phyloP scores from a whole-genome alignment of 2,329 filamentous ascomycete species.

The Fusarium pseudoanthophilum region DNA sequence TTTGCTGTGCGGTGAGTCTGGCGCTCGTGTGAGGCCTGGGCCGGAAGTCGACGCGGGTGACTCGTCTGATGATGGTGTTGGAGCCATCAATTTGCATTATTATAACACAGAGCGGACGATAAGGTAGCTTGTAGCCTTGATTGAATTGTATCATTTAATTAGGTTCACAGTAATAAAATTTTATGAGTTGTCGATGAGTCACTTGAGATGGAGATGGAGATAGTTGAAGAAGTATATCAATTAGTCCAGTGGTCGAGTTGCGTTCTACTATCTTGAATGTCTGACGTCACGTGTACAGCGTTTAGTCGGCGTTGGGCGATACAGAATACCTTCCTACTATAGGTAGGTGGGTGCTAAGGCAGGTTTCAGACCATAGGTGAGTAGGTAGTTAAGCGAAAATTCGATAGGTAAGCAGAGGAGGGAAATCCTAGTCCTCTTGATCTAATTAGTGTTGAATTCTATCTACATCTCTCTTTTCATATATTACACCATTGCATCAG shows the following conservation, averaged over 20 bases:
- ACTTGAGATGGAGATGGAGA: background rate
- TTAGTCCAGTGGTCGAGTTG: background rate
- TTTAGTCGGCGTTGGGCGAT: background rate
- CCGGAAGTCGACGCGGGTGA: constrained; percentile 42
- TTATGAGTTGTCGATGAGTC: background rate
- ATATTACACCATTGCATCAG: background rate
- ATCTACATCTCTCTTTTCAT: background rate
- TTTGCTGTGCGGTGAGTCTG: constrained; percentile 39
- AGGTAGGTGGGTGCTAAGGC: background rate
- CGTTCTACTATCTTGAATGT: background rate
- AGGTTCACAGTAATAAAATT: background rate
- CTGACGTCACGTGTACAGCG: constrained; percentile 44
- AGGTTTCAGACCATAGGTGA: background rate
- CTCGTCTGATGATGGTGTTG: constrained; percentile 47
- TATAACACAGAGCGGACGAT: constrained; percentile 8
- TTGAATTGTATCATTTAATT: constrained; percentile 2
- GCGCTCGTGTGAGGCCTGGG: constrained; percentile 25
- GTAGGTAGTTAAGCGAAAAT: background rate
- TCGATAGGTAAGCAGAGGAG: background rate
- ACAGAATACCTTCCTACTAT: background rate
- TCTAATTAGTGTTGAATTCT: background rate
- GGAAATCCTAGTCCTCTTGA: background rate
- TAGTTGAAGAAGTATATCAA: background rate
- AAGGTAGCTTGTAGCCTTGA: background rate
- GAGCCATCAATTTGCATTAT: constrained; percentile 45